Evolutionary conservation across 2,329 filamentous ascomycete species (phyloP).

Genomic region (Fusarium cyanostomum): DNA sequence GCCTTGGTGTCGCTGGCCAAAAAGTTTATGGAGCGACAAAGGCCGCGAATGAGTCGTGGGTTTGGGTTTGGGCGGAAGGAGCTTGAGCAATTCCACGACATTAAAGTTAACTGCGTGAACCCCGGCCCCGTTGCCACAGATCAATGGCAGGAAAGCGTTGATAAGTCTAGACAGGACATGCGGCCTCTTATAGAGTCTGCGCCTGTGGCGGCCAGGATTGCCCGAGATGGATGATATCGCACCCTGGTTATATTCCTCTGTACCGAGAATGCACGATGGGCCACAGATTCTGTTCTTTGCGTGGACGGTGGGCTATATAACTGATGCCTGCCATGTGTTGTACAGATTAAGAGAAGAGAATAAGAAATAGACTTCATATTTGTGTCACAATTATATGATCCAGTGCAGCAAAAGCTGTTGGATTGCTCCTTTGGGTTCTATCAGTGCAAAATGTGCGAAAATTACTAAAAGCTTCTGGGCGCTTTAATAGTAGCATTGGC

Average conservation of each 20-base stretch:
- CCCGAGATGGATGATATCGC: conserved; percentile 45
- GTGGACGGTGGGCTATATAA: conserved; percentile 44
- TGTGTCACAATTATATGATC: no score
- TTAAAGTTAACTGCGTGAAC: conserved; percentile 47
- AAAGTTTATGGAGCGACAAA: conserved; percentile 49
- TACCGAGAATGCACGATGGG: conserved; percentile 43
- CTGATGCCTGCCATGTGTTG: not conserved
- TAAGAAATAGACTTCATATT: no score
- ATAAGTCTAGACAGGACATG: conserved; percentile 46
- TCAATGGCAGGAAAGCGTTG: conserved; percentile 42
- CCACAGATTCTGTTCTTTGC: conserved; percentile 42
- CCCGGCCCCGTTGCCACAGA: conserved; percentile 45
- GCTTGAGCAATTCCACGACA: conserved; percentile 42
- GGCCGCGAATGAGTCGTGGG: conserved; percentile 45
- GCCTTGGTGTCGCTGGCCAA: conserved; percentile 42
- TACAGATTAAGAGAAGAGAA: no score
- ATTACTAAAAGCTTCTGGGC: no score
- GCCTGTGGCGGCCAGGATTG: conserved; percentile 45
- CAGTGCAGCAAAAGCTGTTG: no score
- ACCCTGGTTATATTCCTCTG: conserved; percentile 47
- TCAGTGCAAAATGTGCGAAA: no score
- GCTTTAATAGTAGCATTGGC: no score
- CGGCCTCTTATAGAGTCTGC: conserved; percentile 45
- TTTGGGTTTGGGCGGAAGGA: conserved; percentile 46
- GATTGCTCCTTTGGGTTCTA: no score